Evolutionary conservation across 1,284 basidiomycete genomes (phyloP), one percentile per base, ranked within the genome.

Genomic region (Schizopora paradoxa): DNA sequence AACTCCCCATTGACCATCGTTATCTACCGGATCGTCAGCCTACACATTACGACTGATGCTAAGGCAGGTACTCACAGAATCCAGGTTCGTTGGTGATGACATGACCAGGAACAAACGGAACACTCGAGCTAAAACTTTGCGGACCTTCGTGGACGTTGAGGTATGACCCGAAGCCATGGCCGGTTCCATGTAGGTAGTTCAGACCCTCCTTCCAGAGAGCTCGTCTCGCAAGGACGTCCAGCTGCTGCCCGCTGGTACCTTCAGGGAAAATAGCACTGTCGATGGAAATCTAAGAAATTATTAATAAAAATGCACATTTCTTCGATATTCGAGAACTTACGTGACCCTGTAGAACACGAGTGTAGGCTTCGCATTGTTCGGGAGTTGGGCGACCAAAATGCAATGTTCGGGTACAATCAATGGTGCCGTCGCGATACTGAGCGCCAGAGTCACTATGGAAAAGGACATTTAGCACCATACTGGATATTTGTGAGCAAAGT

Each of bases 261-360:
- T 84, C 78, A 16, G 93, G 94, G 72, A 95, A 98, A 23, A 91
- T 72, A 2, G 86, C 86, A 51, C 73, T 79, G 65, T 94, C 91
- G 54, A 96, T 91, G 29, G 91, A 90, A 55, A 98, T 94, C 85
- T 89, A 57, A 45, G 56, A 40, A 43, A 46, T 51, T 8, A 33
- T 25, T 45, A 44, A 43, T 18, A 14, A 21, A 21, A 14, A 14
- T 8, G 45, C 56, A 40, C 43, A 47, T 51, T 8, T 33, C 26
- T 19, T 52, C 42, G 56, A 47, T 45, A 43, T 43, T 16, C n/a
- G 21, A 19, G 11, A 44, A 75, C 84, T 55, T 68, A 89, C 86
- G 69, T 99, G 95, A 3, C 95, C 95, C 66, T 99, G 95, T 43
- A 99, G 66, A 21, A 99, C 96, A 19, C 92, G 75, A 13, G 96